Evolutionary conservation across 208 protist genomes (phyloP).

Genomic region (Naegleria fowleri): DNA sequence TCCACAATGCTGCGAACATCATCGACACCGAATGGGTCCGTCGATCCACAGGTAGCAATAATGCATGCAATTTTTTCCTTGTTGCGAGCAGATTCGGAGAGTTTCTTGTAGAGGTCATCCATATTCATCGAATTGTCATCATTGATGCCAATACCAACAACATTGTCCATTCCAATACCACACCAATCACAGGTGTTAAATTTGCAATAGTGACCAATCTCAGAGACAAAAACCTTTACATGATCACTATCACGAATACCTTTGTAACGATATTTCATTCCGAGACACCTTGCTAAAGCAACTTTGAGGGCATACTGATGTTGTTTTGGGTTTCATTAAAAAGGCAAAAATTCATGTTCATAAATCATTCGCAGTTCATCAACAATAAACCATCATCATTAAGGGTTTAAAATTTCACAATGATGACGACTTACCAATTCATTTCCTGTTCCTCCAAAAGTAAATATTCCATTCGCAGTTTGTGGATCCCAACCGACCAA

Average conservation of each 20-base stretch:
- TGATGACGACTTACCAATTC: neutral
- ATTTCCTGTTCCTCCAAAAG: slow-evolving; percentile 1
- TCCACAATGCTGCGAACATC: neutral
- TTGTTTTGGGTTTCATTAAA: no score
- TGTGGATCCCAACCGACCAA: neutral
- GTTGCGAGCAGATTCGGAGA: neutral
- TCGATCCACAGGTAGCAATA: neutral
- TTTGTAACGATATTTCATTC: neutral
- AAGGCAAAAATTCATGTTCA: no score
- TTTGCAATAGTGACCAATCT: neutral
- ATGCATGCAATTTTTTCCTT: neutral
- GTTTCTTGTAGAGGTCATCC: neutral
- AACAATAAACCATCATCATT: neutral
- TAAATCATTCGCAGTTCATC: no score
- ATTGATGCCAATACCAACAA: neutral
- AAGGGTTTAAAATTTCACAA: neutral
- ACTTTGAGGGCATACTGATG: neutral
- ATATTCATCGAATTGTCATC: neutral
- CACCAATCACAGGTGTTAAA: neutral
- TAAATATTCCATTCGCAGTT: neutral
- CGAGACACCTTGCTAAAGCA: neutral
- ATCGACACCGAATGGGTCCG: neutral
- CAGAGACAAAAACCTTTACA: neutral
- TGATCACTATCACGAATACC: neutral
- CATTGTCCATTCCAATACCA: neutral